Evolutionary conservation across 441 rosid genomes (phyloP).

Genomic region (Brassica balearica): DNA sequence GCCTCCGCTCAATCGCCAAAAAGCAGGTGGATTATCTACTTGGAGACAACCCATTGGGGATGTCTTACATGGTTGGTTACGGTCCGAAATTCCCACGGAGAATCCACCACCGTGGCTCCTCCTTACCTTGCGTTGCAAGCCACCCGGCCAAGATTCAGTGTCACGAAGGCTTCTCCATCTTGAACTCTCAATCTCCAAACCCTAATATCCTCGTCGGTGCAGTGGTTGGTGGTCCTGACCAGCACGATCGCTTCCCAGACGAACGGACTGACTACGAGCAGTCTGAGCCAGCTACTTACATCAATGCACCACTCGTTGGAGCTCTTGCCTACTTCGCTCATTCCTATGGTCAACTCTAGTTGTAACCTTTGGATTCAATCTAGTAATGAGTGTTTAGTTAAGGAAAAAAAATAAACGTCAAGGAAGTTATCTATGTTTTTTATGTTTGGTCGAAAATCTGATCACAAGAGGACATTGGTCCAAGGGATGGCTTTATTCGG

Average conservation of each 20-base stretch:
- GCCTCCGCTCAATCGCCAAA: slow-evolving; percentile 70
- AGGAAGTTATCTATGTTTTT: slow-evolving; percentile 28
- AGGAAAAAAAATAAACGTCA: slow-evolving; percentile 9
- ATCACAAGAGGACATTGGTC: slow-evolving; percentile 45
- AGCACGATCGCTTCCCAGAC: slow-evolving; percentile 66
- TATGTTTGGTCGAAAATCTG: slow-evolving; percentile 19
- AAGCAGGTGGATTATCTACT: slow-evolving; percentile 71
- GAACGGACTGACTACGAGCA: slow-evolving; percentile 69
- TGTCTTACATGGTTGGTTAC: slow-evolving; percentile 85
- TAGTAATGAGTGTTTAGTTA: slow-evolving; percentile 23
- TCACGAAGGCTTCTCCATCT: slow-evolving; percentile 58
- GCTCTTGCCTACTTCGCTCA: slow-evolving; percentile 71
- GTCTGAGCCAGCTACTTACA: slow-evolving; percentile 78
- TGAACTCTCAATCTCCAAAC: slow-evolving; percentile 67
- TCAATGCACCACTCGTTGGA: slow-evolving; percentile 74
- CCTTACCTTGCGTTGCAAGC: slow-evolving; percentile 59
- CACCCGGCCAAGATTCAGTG: slow-evolving; percentile 73
- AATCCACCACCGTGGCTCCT: slow-evolving; percentile 79
- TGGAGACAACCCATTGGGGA: slow-evolving; percentile 70
- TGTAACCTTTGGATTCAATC: slow-evolving; percentile 1
- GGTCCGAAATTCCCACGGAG: slow-evolving; percentile 65
- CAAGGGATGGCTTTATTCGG: slow-evolving; percentile 28
- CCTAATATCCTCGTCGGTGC: slow-evolving; percentile 73
- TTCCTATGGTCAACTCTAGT: slow-evolving; percentile 70
- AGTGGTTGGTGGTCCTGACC: slow-evolving; percentile 75